Conservation (phyloP, 2,329 filamentous ascomycete species). For the Claviceps sp. region DNA sequence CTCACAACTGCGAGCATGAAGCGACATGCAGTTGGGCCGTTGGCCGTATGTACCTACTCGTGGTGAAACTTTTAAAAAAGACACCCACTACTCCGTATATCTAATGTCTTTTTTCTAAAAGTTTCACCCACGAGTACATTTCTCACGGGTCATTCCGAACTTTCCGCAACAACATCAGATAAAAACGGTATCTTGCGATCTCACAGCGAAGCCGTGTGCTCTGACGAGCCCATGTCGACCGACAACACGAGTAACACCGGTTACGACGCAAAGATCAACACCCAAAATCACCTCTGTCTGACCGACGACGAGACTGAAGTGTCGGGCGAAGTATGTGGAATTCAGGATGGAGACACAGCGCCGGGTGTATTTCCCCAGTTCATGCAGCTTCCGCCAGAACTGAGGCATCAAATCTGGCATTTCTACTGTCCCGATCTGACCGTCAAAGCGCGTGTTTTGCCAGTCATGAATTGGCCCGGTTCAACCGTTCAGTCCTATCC, state of each 20-base stretch:
- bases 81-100: too few relatives aligned
- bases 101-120: too few relatives aligned
- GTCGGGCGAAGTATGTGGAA: background rate
- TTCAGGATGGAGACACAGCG: background rate
- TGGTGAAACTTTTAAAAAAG: too few relatives aligned
- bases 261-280: constrained; percentile 1
- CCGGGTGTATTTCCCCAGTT: constrained; percentile 13
- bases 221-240: background rate
- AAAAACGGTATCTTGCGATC: background rate
- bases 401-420: constrained; percentile 22
- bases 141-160: too few relatives aligned
- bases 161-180: too few relatives aligned
- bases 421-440: constrained; percentile 18
- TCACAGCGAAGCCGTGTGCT: background rate
- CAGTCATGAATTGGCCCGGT: constrained; percentile 4
- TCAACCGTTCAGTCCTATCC: background rate
- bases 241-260: constrained; percentile 1
- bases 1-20: too few relatives aligned
- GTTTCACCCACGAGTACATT: too few relatives aligned
- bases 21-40: too few relatives aligned
- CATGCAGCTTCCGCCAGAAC: constrained; percentile 18
- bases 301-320: constrained; percentile 7
- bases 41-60: too few relatives aligned
- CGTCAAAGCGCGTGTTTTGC: constrained; percentile 11
- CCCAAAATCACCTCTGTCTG: background rate